Percentiles rank a stretch among this genome's conserved stretches.
These are phyloP conservation scores for Coccomyxa sp. DNA, from an alignment of 139 green algal species.

Conservation along the genomic window DNA sequence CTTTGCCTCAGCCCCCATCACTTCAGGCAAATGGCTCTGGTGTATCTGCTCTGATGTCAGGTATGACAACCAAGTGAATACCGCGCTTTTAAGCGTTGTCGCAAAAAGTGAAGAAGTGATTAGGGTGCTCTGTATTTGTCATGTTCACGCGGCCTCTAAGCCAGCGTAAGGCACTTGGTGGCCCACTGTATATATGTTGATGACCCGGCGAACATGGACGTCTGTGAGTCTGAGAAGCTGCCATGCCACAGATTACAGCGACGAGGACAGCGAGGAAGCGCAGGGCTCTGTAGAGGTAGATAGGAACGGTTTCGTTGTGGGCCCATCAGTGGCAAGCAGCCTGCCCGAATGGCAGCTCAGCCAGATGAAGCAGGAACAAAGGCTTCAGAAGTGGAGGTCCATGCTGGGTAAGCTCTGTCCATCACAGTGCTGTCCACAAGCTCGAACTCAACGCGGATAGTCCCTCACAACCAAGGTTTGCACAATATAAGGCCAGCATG, in stretches of 20 bases:
- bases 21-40: not conserved
- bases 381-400: slow-evolving; percentile 44
- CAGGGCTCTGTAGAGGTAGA: not conserved
- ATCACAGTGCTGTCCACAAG: not conserved
- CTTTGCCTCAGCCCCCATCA: not conserved
- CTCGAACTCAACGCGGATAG: not conserved
- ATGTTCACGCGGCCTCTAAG: no score
- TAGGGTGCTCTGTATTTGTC: no score
- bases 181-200: no score
- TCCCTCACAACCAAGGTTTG: not conserved
- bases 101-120: no score
- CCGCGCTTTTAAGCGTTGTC: no score
- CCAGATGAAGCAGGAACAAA: slow-evolving; percentile 17
- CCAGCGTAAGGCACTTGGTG: no score
- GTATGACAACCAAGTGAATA: not conserved
- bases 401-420: slow-evolving; percentile 39
- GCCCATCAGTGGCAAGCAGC: not conserved
- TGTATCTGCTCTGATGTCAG: not conserved
- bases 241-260: not conserved
- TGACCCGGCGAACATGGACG: not conserved
- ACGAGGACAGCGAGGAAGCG: not conserved
- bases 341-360: not conserved
- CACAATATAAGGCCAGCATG: not conserved
- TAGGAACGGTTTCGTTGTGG: not conserved
- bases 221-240: not conserved